Evolutionary conservation across 2,329 filamentous ascomycete genomes (phyloP).

Genomic region (Aureobasidium sp.): DNA sequence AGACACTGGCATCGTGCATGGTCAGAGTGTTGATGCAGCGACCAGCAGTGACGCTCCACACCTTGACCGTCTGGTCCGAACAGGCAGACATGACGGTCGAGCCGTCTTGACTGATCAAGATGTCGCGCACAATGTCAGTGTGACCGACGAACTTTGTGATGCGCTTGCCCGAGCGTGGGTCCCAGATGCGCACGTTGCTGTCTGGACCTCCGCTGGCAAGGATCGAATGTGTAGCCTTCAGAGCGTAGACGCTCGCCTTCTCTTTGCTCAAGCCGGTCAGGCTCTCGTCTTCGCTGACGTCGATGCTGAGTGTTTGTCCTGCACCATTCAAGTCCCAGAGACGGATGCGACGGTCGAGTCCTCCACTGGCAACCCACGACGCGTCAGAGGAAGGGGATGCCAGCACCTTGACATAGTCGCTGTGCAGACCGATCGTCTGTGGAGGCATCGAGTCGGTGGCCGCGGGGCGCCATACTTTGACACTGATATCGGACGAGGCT

Average conservation of each 20-base stretch:
- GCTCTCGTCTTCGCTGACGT: slow-evolving; percentile 74
- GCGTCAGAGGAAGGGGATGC: slow-evolving; percentile 64
- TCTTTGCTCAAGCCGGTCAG: slow-evolving; percentile 60
- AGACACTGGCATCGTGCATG: slow-evolving; percentile 98
- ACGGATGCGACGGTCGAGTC: slow-evolving; percentile 83
- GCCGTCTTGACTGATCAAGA: slow-evolving; percentile 80
- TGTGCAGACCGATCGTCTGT: slow-evolving; percentile 81
- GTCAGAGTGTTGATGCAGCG: slow-evolving; percentile 96
- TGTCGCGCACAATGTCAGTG: slow-evolving; percentile 86
- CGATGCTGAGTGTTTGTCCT: slow-evolving; percentile 80
- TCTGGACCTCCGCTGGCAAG: slow-evolving; percentile 91
- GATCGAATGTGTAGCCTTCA: slow-evolving; percentile 71
- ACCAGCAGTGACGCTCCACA: slow-evolving; percentile 93
- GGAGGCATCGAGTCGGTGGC: slow-evolving; percentile 58
- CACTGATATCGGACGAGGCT: slow-evolving; percentile 86
- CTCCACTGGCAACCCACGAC: slow-evolving; percentile 89
- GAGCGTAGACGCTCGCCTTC: slow-evolving; percentile 92
- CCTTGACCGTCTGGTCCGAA: slow-evolving; percentile 93
- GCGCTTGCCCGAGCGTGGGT: slow-evolving; percentile 77
- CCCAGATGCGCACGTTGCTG: slow-evolving; percentile 87
- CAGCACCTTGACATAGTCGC: slow-evolving; percentile 93
- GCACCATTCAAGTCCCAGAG: slow-evolving; percentile 89
- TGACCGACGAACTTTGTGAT: slow-evolving; percentile 97
- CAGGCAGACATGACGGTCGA: slow-evolving; percentile 91
- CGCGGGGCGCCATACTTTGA: slow-evolving; percentile 82